Evolutionary conservation across 495 filamentous ascomycete species (phyloP).

Genomic region (Neurospora sublineolata): DNA sequence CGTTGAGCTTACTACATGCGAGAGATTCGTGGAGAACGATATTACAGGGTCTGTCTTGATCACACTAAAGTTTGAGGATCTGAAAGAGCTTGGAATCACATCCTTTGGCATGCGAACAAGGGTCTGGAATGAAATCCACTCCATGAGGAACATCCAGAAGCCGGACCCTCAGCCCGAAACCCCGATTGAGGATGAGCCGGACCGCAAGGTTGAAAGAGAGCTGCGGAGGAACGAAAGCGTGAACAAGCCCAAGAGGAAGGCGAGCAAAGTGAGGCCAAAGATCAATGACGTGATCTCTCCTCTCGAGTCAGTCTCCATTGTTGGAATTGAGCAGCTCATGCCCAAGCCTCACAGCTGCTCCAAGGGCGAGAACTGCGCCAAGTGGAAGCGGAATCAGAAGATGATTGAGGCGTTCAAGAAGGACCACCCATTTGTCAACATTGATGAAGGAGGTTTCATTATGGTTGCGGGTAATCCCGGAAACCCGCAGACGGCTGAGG

Average conservation of each 20-base stretch:
- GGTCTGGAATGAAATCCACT: constrained; percentile 74
- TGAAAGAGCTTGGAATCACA: constrained; percentile 87
- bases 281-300: constrained; percentile 58
- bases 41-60: constrained; percentile 78
- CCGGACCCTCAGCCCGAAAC: constrained; percentile 44
- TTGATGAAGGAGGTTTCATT: constrained; percentile 48
- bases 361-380: constrained; percentile 82
- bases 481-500: constrained; percentile 51
- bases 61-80: constrained; percentile 76
- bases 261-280: constrained; percentile 30
- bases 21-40: constrained; percentile 80
- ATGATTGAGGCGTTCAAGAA: constrained; percentile 54
- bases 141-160: constrained; percentile 50
- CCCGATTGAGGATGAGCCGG: constrained; percentile 44
- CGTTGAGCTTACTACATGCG: constrained; percentile 59
- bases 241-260: constrained; percentile 26
- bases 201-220: constrained; percentile 30
- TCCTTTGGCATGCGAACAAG: constrained; percentile 85
- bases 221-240: constrained; percentile 26
- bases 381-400: constrained; percentile 62
- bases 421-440: constrained; percentile 51
- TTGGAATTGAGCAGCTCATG: constrained; percentile 79
- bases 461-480: constrained; percentile 59
- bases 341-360: constrained; percentile 77
- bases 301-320: constrained; percentile 76